Evolutionary conservation across 176 grass and related monocot genomes (phyloP).

Genomic region (Guadua angustifolia): DNA sequence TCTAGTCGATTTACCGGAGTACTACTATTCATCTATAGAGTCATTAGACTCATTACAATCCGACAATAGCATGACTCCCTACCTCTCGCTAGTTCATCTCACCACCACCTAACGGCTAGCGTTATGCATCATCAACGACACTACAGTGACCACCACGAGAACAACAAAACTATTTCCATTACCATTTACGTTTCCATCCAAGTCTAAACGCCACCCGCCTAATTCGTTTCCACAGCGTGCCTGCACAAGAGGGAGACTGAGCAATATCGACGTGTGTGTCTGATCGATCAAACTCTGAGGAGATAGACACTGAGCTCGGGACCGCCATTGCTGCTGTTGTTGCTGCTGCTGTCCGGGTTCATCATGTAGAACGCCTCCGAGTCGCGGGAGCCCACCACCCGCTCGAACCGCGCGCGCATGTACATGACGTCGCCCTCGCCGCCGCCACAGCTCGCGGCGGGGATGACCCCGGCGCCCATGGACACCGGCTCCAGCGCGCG

Average conservation of each 20-base stretch:
- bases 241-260: constrained; percentile 5
- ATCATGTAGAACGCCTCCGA: constrained; percentile 99
- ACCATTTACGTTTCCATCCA: constrained; percentile 29
- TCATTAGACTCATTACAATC: neutral
- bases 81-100: neutral
- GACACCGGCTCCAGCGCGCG: constrained; percentile 82
- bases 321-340: constrained; percentile 56
- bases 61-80: constrained; percentile 26
- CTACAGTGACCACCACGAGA: neutral
- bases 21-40: constrained; percentile 35
- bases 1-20: neutral
- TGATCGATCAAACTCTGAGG: constrained; percentile 72
- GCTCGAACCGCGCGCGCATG: constrained; percentile 90
- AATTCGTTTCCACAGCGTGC: constrained; percentile 2
- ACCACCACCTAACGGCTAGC: neutral
- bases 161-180: constrained; percentile 7
- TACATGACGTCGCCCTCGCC: constrained; percentile 87
- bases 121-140: neutral
- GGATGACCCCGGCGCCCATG: constrained; percentile 87
- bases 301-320: constrained; percentile 92
- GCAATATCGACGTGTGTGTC: neutral
- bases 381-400: constrained; percentile 81
- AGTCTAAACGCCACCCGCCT: constrained; percentile 13
- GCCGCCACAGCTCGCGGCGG: constrained; percentile 59
- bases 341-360: constrained; percentile 68